Conservation (phyloP, 225 moss, liverwort and hornwort genomes). For the Climacium dendroides region DNA sequence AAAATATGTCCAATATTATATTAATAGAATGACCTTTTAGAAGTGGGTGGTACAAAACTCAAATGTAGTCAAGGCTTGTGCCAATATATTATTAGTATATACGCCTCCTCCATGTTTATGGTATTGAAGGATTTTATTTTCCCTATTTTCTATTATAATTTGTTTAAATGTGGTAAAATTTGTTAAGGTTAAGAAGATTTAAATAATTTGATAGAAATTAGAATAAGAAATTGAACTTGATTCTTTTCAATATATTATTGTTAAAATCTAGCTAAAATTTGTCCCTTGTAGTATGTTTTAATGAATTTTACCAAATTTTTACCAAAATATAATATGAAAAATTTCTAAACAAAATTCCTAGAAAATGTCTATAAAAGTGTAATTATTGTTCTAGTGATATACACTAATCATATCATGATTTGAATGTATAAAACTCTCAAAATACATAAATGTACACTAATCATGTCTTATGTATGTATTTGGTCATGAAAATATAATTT, state of each 20-base stretch:
- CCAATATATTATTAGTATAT: rapidly evolving
- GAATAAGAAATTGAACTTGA: neutral
- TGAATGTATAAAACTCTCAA: neutral
- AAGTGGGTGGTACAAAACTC: neutral
- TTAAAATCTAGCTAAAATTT: neutral
- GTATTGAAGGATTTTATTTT: neutral
- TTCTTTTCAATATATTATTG: neutral
- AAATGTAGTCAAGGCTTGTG: neutral
- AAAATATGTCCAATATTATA: neutral
- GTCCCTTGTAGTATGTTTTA: neutral
- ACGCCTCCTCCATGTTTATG: rapidly evolving
- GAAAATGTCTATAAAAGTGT: rapidly evolving
- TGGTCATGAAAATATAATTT: neutral
- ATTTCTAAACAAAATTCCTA: neutral
- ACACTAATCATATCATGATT: neutral
- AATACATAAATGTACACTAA: neutral
- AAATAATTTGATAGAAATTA: neutral
- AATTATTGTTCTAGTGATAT: neutral
- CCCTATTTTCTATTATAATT: neutral
- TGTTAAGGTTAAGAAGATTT: neutral
- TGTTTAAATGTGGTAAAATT: neutral
- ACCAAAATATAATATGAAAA: neutral
- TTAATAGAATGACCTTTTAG: neutral
- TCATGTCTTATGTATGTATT: neutral
- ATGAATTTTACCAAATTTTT: neutral